Evolutionary conservation across 2,329 filamentous ascomycete genomes (phyloP).

Genomic region (Amphichorda felina): DNA sequence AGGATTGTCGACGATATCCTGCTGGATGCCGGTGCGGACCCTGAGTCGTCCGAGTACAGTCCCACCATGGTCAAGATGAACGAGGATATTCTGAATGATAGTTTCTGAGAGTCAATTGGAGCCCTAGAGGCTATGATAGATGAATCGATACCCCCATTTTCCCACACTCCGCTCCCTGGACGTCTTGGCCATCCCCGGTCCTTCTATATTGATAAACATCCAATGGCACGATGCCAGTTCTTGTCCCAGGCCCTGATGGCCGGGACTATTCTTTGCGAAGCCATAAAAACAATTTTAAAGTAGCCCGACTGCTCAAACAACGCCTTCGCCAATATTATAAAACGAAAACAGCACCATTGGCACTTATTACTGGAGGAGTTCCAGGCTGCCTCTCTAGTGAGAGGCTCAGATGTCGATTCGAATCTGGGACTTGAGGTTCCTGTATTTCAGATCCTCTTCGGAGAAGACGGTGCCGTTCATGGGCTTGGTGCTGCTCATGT

Average conservation of each 20-base stretch:
- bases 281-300: too few species aligned
- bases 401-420: background rate
- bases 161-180: background rate
- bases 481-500: background rate
- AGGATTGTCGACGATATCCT: conserved; percentile 73
- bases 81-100: conserved; percentile 48
- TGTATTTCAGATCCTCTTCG: background rate
- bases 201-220: too few species aligned
- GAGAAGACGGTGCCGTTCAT: background rate
- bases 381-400: too few species aligned
- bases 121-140: background rate
- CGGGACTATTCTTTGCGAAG: too few species aligned
- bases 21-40: conserved; percentile 58
- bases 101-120: conserved; percentile 29
- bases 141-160: background rate
- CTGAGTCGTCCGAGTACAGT: conserved; percentile 44
- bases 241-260: too few species aligned
- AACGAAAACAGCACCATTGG: background rate
- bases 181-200: too few species aligned
- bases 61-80: conserved; percentile 56
- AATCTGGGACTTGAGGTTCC: background rate
- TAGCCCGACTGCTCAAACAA: background rate
- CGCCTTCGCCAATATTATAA: background rate
- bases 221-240: too few species aligned
- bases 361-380: too few species aligned